Base-by-base conservation (phyloP, 2,329 filamentous ascomycete genomes). In the Raffaelea albimanens region DNA sequence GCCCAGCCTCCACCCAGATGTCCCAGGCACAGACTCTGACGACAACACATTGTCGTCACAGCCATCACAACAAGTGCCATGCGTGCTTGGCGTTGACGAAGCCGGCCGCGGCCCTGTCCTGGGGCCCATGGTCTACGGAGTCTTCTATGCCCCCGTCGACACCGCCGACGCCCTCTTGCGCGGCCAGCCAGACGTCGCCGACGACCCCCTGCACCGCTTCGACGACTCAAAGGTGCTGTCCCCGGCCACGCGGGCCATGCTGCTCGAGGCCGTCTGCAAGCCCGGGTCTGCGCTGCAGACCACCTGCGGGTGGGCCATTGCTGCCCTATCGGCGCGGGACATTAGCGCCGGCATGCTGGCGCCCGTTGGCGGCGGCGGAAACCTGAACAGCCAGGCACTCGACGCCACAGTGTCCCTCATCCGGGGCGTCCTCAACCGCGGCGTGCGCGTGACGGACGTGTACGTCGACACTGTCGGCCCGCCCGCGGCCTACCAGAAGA, bases 221-320 rank as follows among this genome's bases (percentile, higher is more conserved):
- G 85, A 96, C 71, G 91, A 97, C 72, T 94, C 86, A 63, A 97
- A 97, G 69, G 87, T 89, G 5, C 79, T 97, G 36, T 94, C 85
- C 0, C 79, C 90, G 0, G 69, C 73, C n/a, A 80, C 91, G 34
- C 87, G 91, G 54, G 83, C 85, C 14, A 66, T 73, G 9, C 77
- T 97, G 13, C 76, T 83, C 75, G 63, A 68, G 38, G 73, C 74
- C 3, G 77, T 96, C 41, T 95, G 88, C 71, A 84, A 80, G 0
- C 23, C 63, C 0, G 70, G 63, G 21, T 62, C 67, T 7, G 68
- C 73, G 56, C 71, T 80, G 1, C 58, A 70, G 59, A 49, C 51
- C 11, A 60, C 62, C 4, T 93, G 85, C 61, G 93, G 91, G 23
- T 97, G 88, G 86, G 90, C 90, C 5, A 81, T 86, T 7, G 76